Evolutionary conservation across 495 filamentous ascomycete species (phyloP).

Genomic region (Friedmanniomyces simplex): DNA sequence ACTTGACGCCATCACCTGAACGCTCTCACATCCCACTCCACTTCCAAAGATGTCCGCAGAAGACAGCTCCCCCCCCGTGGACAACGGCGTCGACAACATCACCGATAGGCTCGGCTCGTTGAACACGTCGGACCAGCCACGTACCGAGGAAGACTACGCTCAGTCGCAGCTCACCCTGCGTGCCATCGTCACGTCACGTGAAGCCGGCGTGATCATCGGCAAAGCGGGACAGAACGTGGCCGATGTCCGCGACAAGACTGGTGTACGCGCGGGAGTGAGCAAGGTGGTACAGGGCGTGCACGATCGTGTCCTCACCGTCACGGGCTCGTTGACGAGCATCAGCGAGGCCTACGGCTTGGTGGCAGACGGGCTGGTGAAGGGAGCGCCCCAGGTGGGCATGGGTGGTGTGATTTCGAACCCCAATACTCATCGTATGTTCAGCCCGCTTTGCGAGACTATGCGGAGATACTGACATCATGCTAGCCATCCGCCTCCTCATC

Average conservation of each 20-base stretch:
- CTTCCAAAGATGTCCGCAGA: conserved; percentile 28
- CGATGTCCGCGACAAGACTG: conserved; percentile 91
- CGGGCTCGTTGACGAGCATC: conserved; percentile 73
- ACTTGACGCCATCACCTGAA: not conserved
- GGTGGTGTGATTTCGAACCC: conserved; percentile 72
- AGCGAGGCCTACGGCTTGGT: conserved; percentile 89
- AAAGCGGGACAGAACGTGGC: conserved; percentile 98
- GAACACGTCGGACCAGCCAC: conserved; percentile 24
- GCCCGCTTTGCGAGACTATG: not conserved
- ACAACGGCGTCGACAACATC: conserved; percentile 25
- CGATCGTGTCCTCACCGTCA: conserved; percentile 92
- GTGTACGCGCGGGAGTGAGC: conserved; percentile 93
- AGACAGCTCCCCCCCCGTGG: conserved; percentile 17
- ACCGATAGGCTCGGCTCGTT: conserved; percentile 23
- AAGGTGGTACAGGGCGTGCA: conserved; percentile 97
- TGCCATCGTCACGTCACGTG: conserved; percentile 92
- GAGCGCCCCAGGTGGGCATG: conserved; percentile 90
- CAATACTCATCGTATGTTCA: conserved; percentile 82
- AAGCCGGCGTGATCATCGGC: conserved; percentile 96
- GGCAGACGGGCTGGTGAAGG: conserved; percentile 79
- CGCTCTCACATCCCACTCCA: not conserved
- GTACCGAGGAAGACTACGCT: conserved; percentile 90
- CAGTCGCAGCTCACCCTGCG: conserved; percentile 82
- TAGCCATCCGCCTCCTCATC: conserved; percentile 93
- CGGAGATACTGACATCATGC: conserved; percentile 29